Evolutionary conservation across 108 stramenopile species (phyloP).

Genomic region (Cyclotella baltica): DNA sequence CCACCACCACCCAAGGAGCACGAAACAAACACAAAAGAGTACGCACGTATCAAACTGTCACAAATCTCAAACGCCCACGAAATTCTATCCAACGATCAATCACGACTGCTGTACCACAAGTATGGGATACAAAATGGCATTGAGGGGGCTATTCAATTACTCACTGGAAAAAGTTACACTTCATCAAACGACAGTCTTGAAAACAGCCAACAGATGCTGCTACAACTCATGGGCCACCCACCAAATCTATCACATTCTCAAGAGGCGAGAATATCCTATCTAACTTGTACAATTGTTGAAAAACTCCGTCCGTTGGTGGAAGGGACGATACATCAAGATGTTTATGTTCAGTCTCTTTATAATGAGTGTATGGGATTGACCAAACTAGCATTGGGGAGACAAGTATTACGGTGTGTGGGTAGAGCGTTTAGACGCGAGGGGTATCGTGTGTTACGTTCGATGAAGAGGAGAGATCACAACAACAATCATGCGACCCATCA

Average conservation of each 20-base stretch:
- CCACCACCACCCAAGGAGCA: slow-evolving; percentile 28
- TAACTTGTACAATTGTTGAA: slow-evolving; percentile 69
- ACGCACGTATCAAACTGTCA: slow-evolving; percentile 36
- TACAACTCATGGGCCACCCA: slow-evolving; percentile 59
- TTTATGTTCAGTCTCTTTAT: slow-evolving; percentile 52
- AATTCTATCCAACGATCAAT: slow-evolving; percentile 75
- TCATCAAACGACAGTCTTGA: neutral
- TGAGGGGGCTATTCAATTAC: slow-evolving; percentile 60
- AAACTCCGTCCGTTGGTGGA: slow-evolving; percentile 80
- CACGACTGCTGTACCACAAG: slow-evolving; percentile 78
- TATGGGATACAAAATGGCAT: slow-evolving; percentile 68
- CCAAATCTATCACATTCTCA: neutral
- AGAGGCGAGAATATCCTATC: slow-evolving; percentile 49
- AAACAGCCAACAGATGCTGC: slow-evolving; percentile 24
- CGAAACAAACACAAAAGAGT: slow-evolving; percentile 4
- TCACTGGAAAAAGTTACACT: slow-evolving; percentile 20
- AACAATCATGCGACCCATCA: slow-evolving; percentile 8
- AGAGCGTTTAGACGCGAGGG: slow-evolving; percentile 78
- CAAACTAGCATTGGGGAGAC: slow-evolving; percentile 71
- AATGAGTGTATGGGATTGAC: slow-evolving; percentile 68
- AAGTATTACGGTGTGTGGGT: slow-evolving; percentile 83
- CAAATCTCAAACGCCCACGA: slow-evolving; percentile 71
- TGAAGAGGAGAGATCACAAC: slow-evolving; percentile 9
- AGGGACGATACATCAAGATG: slow-evolving; percentile 52
- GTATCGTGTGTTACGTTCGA: slow-evolving; percentile 38